These are phyloP conservation scores for Diplodia intermedia DNA, from an alignment of 2,329 filamentous ascomycete genomes.

Conservation along the genomic window DNA sequence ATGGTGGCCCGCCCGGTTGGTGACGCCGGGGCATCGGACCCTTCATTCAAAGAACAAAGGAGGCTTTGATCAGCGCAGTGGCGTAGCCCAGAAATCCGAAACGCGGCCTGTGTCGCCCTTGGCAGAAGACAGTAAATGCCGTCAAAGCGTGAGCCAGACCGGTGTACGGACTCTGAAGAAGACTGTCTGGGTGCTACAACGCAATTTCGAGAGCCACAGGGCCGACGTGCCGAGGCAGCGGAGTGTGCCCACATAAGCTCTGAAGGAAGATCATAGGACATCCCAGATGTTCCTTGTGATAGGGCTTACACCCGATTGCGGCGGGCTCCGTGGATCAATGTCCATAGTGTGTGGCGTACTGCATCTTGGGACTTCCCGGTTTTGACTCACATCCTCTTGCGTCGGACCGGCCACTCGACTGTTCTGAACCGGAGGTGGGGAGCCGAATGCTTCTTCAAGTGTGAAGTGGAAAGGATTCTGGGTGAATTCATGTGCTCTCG, in stretches of 20 bases:
- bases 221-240: not conserved
- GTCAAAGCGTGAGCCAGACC: too few relatives aligned
- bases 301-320: conserved; percentile 74
- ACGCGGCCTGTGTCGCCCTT: not conserved
- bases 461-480: conserved; percentile 54
- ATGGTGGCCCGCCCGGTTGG: conserved; percentile 6
- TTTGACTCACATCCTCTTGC: conserved; percentile 42
- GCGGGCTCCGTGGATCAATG: conserved; percentile 75
- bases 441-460: conserved; percentile 39
- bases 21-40: not conserved
- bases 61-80: not conserved
- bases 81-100: not conserved
- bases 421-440: conserved; percentile 43
- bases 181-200: not conserved
- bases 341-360: conserved; percentile 11
- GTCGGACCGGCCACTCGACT: conserved; percentile 44
- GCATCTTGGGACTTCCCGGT: conserved; percentile 57
- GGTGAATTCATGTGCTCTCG: conserved; percentile 75
- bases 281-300: conserved; percentile 82
- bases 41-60: conserved; percentile 15
- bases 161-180: not conserved
- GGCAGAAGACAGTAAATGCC: not conserved
- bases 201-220: too few relatives aligned
- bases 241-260: not conserved
- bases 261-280: conserved; percentile 59